Evolutionary conservation across 2,329 filamentous ascomycete genomes (phyloP), one percentile per base, ranked within the genome.

Genomic region (Plectosphaerella plurivora): DNA sequence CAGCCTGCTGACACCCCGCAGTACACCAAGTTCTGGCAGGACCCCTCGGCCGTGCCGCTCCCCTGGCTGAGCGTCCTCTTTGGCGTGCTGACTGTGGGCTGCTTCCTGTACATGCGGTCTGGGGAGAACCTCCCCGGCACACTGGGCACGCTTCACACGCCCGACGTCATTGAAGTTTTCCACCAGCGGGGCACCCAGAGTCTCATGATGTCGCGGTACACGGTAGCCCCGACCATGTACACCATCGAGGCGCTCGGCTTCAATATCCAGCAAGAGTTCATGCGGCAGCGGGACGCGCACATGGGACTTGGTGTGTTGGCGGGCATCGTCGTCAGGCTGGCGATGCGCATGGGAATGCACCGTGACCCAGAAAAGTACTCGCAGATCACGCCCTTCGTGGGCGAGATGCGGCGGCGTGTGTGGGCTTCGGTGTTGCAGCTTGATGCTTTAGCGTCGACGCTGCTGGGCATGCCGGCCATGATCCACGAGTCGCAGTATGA

Each of bases 381-480:
- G 0, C 62, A 59, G 6, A 68, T 78, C 24, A 66, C 68, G 0
- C 61, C 65, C 0, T 73, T 77, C 36, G 56, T 69, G 1, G 66
- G 68, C 3, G 75, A 78, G 56, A 78, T 78, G 73, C 65, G 76
- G 18, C 63, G 72, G 28, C 63, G 75, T 1, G 57, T 70, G 0
- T 78, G 75, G 74, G 62, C 67, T 7, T 63, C 67, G 0, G 59
- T 76, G 4, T 60, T 68, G 15, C 67, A 73, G 50, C 60, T 72
- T 3, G 75, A 78, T 45, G 60, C 74, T 3, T 57, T 71, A 0
- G 65, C 75, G 4, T 75, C 73, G 0, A 68, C 71, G 12, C 74
- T 77, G 47, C 66, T 77, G 53, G 76, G 76, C 2, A 58, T 78
- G 18, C 75, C 75, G 1, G 66, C 69, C 2, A 68, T 76, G 60